Conservation (phyloP, 192 early-diverging fungal genomes). For the Coemansia brasiliensis region DNA sequence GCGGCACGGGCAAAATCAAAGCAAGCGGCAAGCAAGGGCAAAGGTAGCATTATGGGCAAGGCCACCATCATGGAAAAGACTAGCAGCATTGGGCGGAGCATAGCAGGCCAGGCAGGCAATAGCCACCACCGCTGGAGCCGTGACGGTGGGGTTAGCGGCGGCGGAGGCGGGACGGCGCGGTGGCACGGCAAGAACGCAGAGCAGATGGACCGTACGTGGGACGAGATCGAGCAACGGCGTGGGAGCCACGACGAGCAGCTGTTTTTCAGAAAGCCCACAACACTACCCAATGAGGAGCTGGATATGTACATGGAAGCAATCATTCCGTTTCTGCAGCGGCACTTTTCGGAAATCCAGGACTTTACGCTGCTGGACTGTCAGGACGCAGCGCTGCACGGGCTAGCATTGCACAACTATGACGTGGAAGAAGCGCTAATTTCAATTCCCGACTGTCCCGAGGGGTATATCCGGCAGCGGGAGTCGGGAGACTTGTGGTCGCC, state of each 20-base stretch:
- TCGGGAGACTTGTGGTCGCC: slow-evolving; percentile 59
- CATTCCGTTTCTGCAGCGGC: slow-evolving; percentile 40
- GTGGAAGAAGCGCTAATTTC: slow-evolving; percentile 59
- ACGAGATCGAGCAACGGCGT: slow-evolving; percentile 41
- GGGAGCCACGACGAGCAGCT: slow-evolving; percentile 44
- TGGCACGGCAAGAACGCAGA: slow-evolving; percentile 50
- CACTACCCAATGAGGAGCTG: slow-evolving; percentile 50
- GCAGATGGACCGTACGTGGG: slow-evolving; percentile 48
- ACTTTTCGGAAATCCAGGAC: slow-evolving; percentile 28
- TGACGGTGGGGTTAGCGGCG: slow-evolving; percentile 14
- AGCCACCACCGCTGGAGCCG: no score
- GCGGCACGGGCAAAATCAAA: not conserved
- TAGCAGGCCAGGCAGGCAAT: no score
- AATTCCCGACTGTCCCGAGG: slow-evolving; percentile 48
- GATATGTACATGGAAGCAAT: slow-evolving; percentile 53
- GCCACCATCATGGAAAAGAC: not conserved
- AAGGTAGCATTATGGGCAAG: not conserved
- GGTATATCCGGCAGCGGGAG: slow-evolving; percentile 55
- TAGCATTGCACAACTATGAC: slow-evolving; percentile 58
- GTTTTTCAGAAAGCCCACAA: slow-evolving; percentile 46
- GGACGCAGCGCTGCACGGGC: slow-evolving; percentile 61
- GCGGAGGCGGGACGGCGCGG: slow-evolving; percentile 27
- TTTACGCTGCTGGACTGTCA: slow-evolving; percentile 63
- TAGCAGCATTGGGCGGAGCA: no score
- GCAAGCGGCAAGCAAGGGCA: not conserved